A percentile compares a stretch with the other conserved stretches of the same genome.
These are phyloP conservation scores for Fusarium tjaetaba DNA, from an alignment of 2,329 filamentous ascomycete species.

Conservation along the genomic window DNA sequence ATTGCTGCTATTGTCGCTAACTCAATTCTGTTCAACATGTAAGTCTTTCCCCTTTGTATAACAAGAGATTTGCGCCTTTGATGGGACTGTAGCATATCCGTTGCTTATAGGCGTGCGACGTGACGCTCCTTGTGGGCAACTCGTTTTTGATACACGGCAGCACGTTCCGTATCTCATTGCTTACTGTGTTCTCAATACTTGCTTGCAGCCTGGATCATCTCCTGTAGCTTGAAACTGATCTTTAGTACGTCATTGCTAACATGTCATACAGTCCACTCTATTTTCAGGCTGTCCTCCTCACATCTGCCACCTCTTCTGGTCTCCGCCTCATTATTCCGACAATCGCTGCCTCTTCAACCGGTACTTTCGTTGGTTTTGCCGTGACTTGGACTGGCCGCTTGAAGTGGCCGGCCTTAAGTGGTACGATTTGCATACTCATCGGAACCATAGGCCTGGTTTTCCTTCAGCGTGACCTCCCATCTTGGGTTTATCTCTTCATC, in stretches of 20 bases:
- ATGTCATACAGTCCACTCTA: slow-evolving; percentile 67
- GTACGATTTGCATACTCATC: slow-evolving; percentile 57
- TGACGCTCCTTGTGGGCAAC: neutral
- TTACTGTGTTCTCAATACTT: neutral
- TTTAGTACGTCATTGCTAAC: neutral
- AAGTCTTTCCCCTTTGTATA: slow-evolving; percentile 36
- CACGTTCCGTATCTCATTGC: neutral
- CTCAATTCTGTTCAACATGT: slow-evolving; percentile 69
- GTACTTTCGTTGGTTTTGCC: slow-evolving; percentile 68
- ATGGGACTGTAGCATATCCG: neutral
- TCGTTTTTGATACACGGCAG: neutral
- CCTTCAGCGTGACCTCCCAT: slow-evolving; percentile 62
- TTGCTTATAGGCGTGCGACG: neutral
- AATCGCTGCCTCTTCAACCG: slow-evolving; percentile 62
- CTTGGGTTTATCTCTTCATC: slow-evolving; percentile 64
- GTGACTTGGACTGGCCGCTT: slow-evolving; percentile 68
- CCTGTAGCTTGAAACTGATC: neutral
- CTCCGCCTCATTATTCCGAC: slow-evolving; percentile 74
- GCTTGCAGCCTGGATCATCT: neutral
- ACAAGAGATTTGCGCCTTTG: neutral
- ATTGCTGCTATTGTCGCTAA: slow-evolving; percentile 62
- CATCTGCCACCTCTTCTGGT: slow-evolving; percentile 76
- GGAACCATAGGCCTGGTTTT: slow-evolving; percentile 62
- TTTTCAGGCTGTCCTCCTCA: slow-evolving; percentile 79
- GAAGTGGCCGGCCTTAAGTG: slow-evolving; percentile 67